Evolutionary conservation across 805 yeast species (phyloP).

Genomic region (Candida sonorensis): DNA sequence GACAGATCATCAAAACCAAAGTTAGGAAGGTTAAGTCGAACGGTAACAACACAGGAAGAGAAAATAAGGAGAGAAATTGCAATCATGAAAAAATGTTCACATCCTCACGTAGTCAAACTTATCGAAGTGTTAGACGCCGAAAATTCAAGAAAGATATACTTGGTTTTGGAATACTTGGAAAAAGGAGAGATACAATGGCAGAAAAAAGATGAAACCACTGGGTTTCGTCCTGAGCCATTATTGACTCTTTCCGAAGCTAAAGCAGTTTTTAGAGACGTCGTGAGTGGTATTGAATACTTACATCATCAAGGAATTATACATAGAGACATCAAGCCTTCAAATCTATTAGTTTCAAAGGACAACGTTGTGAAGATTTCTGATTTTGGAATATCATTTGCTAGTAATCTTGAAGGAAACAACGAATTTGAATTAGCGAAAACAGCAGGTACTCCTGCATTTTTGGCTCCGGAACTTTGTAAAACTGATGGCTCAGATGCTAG

Average conservation of each 20-base stretch:
- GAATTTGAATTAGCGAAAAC: conserved; percentile 89
- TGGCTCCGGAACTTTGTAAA: conserved; percentile 87
- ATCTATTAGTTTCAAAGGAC: conserved; percentile 63
- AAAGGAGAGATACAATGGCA: conserved; percentile 91
- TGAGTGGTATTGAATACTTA: conserved; percentile 81
- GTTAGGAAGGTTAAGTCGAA: conserved; percentile 33
- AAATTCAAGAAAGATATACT: conserved; percentile 74
- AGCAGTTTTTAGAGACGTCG: conserved; percentile 72
- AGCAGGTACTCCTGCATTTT: conserved; percentile 96
- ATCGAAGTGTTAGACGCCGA: conserved; percentile 85
- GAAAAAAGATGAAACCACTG: conserved; percentile 23
- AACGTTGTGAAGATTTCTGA: conserved; percentile 87
- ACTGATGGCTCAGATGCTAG: conserved; percentile 45
- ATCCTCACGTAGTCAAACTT: conserved; percentile 86
- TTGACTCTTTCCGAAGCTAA: conserved; percentile 62
- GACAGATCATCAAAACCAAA: conserved; percentile 61
- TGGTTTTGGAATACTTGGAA: conserved; percentile 85
- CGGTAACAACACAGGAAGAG: conserved; percentile 45
- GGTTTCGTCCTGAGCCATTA: conserved; percentile 44
- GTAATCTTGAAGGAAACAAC: conserved; percentile 37
- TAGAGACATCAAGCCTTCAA: conserved; percentile 95
- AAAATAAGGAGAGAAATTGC: conserved; percentile 83
- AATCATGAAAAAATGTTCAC: conserved; percentile 85
- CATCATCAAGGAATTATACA: conserved; percentile 90
- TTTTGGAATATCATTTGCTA: conserved; percentile 88